Evolutionary conservation across 1,284 basidiomycete species (phyloP), one percentile per base, ranked within the genome.

Genomic region (Paramarasmius palmivorus): DNA sequence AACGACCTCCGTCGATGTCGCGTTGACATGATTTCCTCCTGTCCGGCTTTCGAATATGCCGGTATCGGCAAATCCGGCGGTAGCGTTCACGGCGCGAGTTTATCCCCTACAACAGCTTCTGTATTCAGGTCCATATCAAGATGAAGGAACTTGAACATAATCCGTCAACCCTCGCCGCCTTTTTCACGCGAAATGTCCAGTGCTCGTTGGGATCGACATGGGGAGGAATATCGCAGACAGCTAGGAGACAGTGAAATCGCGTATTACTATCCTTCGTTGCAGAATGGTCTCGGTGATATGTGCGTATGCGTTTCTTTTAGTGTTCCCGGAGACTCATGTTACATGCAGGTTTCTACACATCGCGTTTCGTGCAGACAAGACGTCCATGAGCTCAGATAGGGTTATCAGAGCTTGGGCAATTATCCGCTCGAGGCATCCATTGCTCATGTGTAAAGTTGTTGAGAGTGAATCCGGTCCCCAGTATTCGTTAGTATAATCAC

Each of bases 361-460:
- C 57, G 68, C 69, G 10, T 70, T 81, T 54, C 59, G 58, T 2
- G 74, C 75, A 0, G 65, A 68, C 0, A 47, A 50, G 2, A n/a
- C 25, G 0, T 58, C 68, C 3, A 56, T 81, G 51, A 53, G 57
- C 0, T 53, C 53, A 1, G 56, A 61, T 2, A 71, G 79, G 15
- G 61, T 81, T 5, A 59, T 63, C 2, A 58, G 69, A 36, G 70
- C 73, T 7, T 82, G 80, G 80, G 74, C 76, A 12, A 61, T 75
- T 25, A 52, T 77, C 40, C 64, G 72, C 9, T 59, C 65, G 23
- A 61, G 70, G 6, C 78, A 82, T 60, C 75, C 77, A 0, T 64
- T 81, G 2, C 71, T 83, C 10, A 70, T 71, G 15, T 68, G 70
- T 4, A 53, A 62, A 8, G 70, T 80, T 47, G 52, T 62, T 2